These are phyloP conservation scores for Craspedostauros australis DNA, from an alignment of 108 stramenopile genomes.

Conservation along the genomic window DNA sequence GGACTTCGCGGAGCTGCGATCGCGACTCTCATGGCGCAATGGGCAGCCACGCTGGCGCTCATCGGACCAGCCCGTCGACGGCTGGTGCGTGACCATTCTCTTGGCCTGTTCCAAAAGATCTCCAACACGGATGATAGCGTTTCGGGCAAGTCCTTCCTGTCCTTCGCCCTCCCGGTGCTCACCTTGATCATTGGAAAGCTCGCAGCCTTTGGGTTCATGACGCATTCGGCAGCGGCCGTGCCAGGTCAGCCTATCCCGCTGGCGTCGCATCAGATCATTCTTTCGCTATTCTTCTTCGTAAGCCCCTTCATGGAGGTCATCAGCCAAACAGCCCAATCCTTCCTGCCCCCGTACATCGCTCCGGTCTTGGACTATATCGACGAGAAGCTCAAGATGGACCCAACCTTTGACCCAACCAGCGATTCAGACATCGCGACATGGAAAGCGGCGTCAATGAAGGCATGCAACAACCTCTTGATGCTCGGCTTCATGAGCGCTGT, in stretches of 20 bases:
- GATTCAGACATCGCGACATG: conserved; percentile 36
- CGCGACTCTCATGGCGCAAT: conserved; percentile 68
- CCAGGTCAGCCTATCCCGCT: conserved; percentile 78
- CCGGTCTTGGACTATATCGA: conserved; percentile 33
- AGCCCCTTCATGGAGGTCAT: conserved; percentile 86
- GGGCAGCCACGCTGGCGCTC: conserved; percentile 63
- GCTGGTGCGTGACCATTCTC: conserved; percentile 31
- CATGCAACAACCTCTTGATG: conserved; percentile 46
- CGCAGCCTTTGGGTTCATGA: conserved; percentile 87
- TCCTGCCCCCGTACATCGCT: conserved; percentile 54
- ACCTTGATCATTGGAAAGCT: conserved; percentile 81
- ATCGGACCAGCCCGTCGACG: conserved; percentile 54
- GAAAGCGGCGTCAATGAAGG: conserved; percentile 25
- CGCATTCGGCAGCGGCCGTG: conserved; percentile 71
- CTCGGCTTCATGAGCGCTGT: conserved; percentile 51
- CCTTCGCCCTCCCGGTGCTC: conserved; percentile 79
- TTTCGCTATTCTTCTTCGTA: conserved; percentile 76
- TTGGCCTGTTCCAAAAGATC: conserved; percentile 23
- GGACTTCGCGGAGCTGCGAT: conserved; percentile 78
- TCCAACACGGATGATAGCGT: conserved; percentile 35
- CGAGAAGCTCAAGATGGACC: conserved; percentile 1
- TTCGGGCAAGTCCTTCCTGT: conserved; percentile 45
- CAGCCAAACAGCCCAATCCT: conserved; percentile 78
- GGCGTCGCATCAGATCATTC: conserved; percentile 80
- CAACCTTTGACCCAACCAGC: conserved; percentile 16